Base-by-base conservation (phyloP, 1,284 basidiomycete species). In the Papiliotrema laurentii region DNA sequence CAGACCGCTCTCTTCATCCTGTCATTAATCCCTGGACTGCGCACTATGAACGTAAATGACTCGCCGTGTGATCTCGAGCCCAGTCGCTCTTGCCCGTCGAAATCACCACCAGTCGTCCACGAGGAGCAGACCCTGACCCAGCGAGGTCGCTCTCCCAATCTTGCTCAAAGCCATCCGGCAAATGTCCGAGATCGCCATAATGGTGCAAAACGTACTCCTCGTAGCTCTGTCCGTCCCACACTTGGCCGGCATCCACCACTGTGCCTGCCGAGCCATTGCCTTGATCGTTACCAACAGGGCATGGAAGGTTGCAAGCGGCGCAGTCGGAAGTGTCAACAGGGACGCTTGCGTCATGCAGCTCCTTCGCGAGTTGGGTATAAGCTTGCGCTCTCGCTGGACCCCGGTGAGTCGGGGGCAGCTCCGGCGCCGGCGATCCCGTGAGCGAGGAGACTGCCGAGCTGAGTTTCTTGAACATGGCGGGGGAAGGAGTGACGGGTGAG, bases 31-130 rank as follows among this genome's bases (percentile, higher is more conserved):
- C n/a, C n/a, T 25, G 27, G 14, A 45, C 16, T 14, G 25, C 22
- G n/a, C 31, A 34, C 6, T 27, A 14, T 26, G 19, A 35, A 16
- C 24, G 19, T 9, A 30, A 13, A 28, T n/a, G 3, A 58, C 66
- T 44, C 49, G 69, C 68, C 3, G 85, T 84, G 52, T 93, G 81
- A 45, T 89, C 83, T 34, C 78, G 78, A 33, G 81, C 80, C 91
- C 90, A 94, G 72, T 94, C 88, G 25, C 82, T 79, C 74, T 87
- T 85, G 14, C 88, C 89, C 0, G 89, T 93, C 1, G 89, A 91
- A 47, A 96, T 87, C 26, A 93, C 78, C 28, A 90, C 55, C 54
- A 85, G 86, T 78, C 87, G 85, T 35, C 87, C 83, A 47, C 81
- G 80, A 63, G 87, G 90, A 1, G 88, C 83, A 67, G 87, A 86